Conservation (phyloP, 139 green algal genomes). For the Zygnema cylindricum region DNA sequence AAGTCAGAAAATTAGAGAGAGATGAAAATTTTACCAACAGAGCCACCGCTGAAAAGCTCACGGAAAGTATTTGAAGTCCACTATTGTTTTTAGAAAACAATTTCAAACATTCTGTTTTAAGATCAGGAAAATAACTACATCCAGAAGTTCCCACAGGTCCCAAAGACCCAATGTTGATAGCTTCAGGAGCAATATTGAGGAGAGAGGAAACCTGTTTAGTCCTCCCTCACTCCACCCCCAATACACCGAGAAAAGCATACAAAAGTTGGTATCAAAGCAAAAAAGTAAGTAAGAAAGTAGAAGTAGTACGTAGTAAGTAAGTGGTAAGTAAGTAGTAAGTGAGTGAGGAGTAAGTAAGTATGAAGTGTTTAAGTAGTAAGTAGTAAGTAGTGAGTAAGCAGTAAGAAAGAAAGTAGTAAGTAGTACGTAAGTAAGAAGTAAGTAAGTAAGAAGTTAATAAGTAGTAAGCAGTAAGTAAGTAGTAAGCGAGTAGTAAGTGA, state of each 20-base stretch:
- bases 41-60: too few species aligned
- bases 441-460: conserved; percentile 65
- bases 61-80: too few species aligned
- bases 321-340: conserved; percentile 65
- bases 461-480: conserved; percentile 62
- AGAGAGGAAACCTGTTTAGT: conserved; percentile 52
- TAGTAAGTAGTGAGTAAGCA: too few species aligned
- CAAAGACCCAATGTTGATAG: not conserved
- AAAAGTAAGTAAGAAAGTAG: conserved; percentile 70
- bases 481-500: conserved; percentile 63
- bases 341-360: conserved; percentile 60
- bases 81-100: not conserved
- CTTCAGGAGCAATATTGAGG: not conserved
- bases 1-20: not conserved
- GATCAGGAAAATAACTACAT: too few species aligned
- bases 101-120: not conserved
- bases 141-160: not conserved
- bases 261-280: conserved; percentile 68
- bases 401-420: conserved; percentile 70
- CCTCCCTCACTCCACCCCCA: conserved; percentile 72
- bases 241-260: not conserved
- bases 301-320: conserved; percentile 59
- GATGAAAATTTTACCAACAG: not conserved
- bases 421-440: too few species aligned
- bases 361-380: too few species aligned